Evolutionary conservation across 441 rosid species (phyloP), one percentile per base, ranked within the genome.

Genomic region (Viola pubescens): DNA sequence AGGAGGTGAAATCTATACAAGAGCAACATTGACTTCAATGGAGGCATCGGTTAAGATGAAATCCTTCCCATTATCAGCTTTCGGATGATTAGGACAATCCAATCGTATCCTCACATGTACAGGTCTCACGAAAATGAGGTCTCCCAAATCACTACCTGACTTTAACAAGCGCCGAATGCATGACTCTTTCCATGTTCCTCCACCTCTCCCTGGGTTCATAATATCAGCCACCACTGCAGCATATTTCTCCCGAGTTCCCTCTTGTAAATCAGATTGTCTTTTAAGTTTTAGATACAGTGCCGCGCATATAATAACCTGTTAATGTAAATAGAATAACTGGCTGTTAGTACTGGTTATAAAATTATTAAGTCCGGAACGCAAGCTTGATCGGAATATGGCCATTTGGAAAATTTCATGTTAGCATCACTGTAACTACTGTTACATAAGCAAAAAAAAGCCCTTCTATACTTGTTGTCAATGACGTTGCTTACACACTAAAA

Each of bases 81-180:
- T 88, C n/a, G 95, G 94, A 72, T 88, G 97, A 73, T 79, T 67
- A 49, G 34, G 73, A 2, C 74, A 60, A 62, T 82, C 75, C 4
- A 94, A 65, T 52, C 69, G 79, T 71, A 94, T 73, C 59, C 84
- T 82, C 52, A 87, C 82, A 47, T 85, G 91, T 37, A 94, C 54
- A 0, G 95, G 89, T 69, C 76, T 94, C 59, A 82, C 52, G 63
- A 94, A 85, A 56, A 82, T 66, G 48, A 82, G 67, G 62, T 91
- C 88, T 68, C 77, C 79, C 70, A 88, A 46, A 73, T 90, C 85
- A 54, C 73, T 68, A 50, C 68, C 71, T 12, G 89, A 79, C 70
- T 74, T 77, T 56, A 75, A 66, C 84, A 94, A 70, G 50, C 68
- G 64, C 70, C 71, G 71, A 71, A 78, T 66, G 85, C 76, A 85